Conservation (phyloP, 2,329 filamentous ascomycete species). For the Sporothrix pallida region DNA sequence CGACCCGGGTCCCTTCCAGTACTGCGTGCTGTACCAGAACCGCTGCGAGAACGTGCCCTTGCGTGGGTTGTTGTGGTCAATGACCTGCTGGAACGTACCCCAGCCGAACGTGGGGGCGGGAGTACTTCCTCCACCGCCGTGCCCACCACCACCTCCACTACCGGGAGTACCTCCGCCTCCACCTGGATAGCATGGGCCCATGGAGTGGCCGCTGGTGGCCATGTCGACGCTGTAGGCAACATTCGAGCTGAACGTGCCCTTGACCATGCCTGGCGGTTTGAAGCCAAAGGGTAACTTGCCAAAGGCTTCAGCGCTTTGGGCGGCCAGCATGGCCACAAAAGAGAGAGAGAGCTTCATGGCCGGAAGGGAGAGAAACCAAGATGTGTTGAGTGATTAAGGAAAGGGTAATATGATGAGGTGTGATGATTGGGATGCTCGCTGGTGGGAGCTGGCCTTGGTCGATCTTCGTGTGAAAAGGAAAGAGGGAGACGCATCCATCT, state of each 20-base stretch:
- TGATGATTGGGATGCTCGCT: neutral
- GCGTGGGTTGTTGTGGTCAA: slow-evolving; percentile 50
- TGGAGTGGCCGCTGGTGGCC: slow-evolving; percentile 14
- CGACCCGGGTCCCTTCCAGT: slow-evolving; percentile 50
- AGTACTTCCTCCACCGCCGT: neutral
- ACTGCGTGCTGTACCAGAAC: slow-evolving; percentile 50
- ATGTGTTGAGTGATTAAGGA: neutral
- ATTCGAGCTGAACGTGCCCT: slow-evolving; percentile 24
- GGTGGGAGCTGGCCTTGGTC: neutral
- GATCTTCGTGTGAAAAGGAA: neutral
- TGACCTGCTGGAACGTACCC: slow-evolving; percentile 49
- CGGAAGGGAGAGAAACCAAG: too few species aligned
- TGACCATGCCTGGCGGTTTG: slow-evolving; percentile 17
- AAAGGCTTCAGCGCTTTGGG: neutral
- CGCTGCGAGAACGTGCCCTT: slow-evolving; percentile 52
- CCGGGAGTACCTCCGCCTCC: neutral
- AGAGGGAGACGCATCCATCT: neutral
- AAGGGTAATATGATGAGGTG: neutral
- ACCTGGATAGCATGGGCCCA: neutral
- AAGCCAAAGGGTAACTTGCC: neutral
- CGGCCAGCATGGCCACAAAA: neutral
- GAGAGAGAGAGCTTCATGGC: slow-evolving; percentile 24
- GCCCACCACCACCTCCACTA: neutral
- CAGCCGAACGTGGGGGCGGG: slow-evolving; percentile 31
- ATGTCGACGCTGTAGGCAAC: slow-evolving; percentile 28